These are phyloP conservation scores for Zea mays DNA, from an alignment of 176 grass and related monocot species.

Conservation along the genomic window DNA sequence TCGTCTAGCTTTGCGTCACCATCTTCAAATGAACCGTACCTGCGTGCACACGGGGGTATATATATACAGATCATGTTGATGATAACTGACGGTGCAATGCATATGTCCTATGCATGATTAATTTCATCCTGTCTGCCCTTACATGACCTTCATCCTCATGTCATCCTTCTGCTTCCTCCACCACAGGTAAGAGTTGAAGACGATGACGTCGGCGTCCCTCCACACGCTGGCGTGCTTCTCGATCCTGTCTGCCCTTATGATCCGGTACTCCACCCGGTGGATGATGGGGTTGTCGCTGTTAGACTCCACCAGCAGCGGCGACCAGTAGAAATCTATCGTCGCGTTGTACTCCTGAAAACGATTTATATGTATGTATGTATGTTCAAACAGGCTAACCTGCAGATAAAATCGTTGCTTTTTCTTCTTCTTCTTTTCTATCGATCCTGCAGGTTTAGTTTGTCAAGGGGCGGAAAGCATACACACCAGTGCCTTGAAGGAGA, in stretches of 20 bases:
- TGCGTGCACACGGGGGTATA: constrained; percentile 18
- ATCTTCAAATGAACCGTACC: constrained; percentile 74
- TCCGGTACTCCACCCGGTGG: not conserved
- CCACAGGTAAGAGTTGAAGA: constrained; percentile 96
- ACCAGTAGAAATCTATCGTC: constrained; percentile 95
- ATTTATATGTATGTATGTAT: no score
- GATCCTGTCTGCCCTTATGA: constrained; percentile 66
- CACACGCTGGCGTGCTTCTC: constrained; percentile 68
- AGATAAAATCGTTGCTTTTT: not conserved
- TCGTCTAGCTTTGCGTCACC: constrained; percentile 59
- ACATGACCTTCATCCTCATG: constrained; percentile 67
- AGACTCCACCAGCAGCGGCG: constrained; percentile 48
- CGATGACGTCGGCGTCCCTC: constrained; percentile 70
- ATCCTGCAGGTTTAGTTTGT: not conserved
- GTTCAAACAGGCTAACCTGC: not conserved
- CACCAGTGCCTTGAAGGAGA: constrained; percentile 78
- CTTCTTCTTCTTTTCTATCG: no score
- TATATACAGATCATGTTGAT: no score
- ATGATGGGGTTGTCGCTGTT: no score
- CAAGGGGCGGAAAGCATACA: not conserved
- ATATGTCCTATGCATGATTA: no score
- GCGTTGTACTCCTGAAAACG: constrained; percentile 72
- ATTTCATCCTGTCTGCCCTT: no score
- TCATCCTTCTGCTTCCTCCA: constrained; percentile 78
- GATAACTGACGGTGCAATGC: no score